Evolutionary conservation across 1,139 yeast species (phyloP), one percentile per base, ranked within the genome.

Genomic region (Maudiozyma humilis): DNA sequence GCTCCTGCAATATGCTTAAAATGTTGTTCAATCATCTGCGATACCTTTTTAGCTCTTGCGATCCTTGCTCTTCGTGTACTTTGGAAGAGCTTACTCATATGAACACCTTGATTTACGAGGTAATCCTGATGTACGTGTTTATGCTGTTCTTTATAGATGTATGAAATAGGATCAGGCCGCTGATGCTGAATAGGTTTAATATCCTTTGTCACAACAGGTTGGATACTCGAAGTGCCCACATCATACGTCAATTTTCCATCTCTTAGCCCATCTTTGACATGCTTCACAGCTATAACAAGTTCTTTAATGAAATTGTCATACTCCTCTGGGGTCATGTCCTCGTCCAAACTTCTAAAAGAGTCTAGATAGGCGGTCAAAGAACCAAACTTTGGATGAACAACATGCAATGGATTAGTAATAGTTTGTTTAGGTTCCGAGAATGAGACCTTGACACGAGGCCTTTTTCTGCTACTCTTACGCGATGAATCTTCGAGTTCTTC

Each of bases 1-100:
- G 94, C 95, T 43, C 95, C 95, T 1, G 82, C 79, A 46, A 85
- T 73, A 63, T 88, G 79, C 55, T 83, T 84, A 67, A 88, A 91
- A 66, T 91, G 93, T 42, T 73, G 79, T 49, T 89, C 97, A 29
- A 93, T 70, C 84, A 88, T 85, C 40, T 73, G 78, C 0, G 96
- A 82, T 14, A 88, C 73, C 53, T 79, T 85, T 55, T 81, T 76
- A 1, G 87, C 79, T 50, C 79, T 71, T n/a, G 81, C 73, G 23
- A 78, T 74, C 53, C 84, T 86, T 25, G 76, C 75, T 47, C 71
- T 77, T 43, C 87, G 73, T 48, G 76, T 73, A 49, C 82, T 91
- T 45, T 76, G 78, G 53, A 87, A 79, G 7, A 86, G 66, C 53
- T 78, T 82, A 5, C 95, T 75, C 56, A 87, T 77, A 39, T 79